Conservation (phyloP, 495 filamentous ascomycete species). For the Podospora pseudoanserina region DNA sequence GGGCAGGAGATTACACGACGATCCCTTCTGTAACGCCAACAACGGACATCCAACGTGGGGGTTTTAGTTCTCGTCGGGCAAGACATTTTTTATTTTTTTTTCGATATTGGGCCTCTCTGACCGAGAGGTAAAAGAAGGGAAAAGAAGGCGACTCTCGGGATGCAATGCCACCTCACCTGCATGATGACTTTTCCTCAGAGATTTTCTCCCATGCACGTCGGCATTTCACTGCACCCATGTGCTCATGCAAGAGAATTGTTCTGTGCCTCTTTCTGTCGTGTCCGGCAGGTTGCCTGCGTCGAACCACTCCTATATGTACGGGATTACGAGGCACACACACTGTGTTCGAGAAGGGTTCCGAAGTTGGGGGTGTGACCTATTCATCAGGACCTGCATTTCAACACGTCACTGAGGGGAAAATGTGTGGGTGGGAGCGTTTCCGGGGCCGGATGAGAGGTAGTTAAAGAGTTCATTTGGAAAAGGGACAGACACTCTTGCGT, state of each 20-base stretch:
- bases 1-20: conserved; percentile 1
- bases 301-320: neutral
- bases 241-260: neutral
- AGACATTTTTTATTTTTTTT: neutral
- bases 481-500: neutral
- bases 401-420: neutral
- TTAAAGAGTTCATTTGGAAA: neutral
- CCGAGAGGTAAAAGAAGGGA: neutral
- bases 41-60: no score
- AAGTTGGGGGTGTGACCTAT: neutral
- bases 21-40: neutral
- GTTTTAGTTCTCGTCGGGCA: neutral
- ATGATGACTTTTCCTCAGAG: neutral
- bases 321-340: neutral
- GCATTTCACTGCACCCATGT: neutral
- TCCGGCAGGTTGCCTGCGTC: neutral
- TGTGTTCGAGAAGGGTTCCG: neutral
- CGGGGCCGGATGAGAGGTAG: neutral
- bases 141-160: neutral
- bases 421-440: no score
- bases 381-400: conserved; percentile 3
- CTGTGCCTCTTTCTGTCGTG: neutral
- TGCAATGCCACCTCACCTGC: neutral
- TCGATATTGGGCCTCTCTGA: neutral
- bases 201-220: neutral